phyloP scores from a whole-genome alignment of 768 basidiomycete genomes.

The Serendipita vermifera region DNA sequence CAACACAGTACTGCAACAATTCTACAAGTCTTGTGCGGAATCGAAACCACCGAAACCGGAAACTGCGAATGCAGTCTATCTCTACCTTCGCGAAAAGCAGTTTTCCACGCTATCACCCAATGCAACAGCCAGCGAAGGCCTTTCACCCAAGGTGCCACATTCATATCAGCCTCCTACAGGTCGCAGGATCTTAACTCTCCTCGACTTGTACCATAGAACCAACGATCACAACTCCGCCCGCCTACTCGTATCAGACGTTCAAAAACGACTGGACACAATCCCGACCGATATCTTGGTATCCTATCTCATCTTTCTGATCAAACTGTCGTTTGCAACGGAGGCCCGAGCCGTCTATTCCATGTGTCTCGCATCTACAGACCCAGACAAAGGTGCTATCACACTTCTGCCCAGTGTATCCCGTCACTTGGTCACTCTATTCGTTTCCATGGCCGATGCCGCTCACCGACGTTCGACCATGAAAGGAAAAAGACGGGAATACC shows the following conservation, averaged over 20 bases:
- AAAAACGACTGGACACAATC: background rate
- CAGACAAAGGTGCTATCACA: background rate
- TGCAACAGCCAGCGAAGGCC: too few species aligned
- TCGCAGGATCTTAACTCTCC: background rate
- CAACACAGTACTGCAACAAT: background rate
- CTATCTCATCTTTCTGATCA: background rate
- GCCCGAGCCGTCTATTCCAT: background rate
- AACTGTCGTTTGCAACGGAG: conserved; percentile 1
- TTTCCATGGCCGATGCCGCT: background rate
- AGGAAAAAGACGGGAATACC: background rate
- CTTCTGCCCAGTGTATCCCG: background rate
- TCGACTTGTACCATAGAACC: background rate
- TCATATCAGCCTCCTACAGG: background rate
- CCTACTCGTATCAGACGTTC: background rate
- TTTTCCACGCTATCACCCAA: background rate
- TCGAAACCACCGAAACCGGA: background rate
- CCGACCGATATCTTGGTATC: background rate
- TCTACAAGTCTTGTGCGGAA: background rate
- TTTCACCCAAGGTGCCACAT: too few species aligned
- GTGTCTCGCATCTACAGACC: background rate
- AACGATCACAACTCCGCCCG: background rate
- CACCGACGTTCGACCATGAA: background rate
- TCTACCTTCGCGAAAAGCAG: conserved; percentile 1
- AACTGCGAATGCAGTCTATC: background rate
- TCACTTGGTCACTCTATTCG: background rate